Conservation (phyloP, 2,329 filamentous ascomycete genomes). For the Teratosphaeriaceae sp. region DNA sequence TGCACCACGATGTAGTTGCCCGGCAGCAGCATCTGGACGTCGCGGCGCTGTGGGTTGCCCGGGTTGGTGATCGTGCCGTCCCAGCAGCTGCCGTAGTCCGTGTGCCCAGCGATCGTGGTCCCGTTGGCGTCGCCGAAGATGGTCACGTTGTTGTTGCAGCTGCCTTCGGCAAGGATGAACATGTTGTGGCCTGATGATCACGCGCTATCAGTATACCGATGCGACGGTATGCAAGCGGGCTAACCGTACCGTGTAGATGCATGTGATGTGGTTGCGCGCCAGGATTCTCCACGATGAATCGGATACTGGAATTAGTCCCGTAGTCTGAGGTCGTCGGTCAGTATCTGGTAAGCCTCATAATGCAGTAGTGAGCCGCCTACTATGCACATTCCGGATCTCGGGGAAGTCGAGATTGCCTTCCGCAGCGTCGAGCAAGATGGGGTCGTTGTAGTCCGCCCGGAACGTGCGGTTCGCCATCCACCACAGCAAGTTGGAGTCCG, state of each 20-base stretch:
- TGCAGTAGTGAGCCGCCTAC: too few relatives aligned
- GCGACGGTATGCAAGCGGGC: too few relatives aligned
- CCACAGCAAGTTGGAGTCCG: conserved; percentile 42
- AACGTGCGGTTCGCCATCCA: conserved; percentile 46
- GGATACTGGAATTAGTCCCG: conserved; percentile 49
- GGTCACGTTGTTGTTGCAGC: conserved; percentile 17
- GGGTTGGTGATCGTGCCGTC: conserved; percentile 31
- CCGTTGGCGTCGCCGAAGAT: conserved; percentile 16
- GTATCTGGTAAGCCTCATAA: too few relatives aligned
- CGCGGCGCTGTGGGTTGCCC: conserved; percentile 44
- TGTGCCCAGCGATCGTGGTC: conserved; percentile 6
- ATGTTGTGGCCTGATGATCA: conserved; percentile 59
- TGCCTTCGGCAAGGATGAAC: conserved; percentile 41
- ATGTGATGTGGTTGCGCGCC: conserved; percentile 26
- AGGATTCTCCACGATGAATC: conserved; percentile 47
- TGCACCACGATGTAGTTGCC: conserved; percentile 28
- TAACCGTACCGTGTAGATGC: conserved; percentile 31
- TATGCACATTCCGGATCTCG: conserved; percentile 41
- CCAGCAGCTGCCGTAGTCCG: conserved; percentile 14
- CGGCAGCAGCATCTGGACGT: conserved; percentile 41
- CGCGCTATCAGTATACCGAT: too few relatives aligned
- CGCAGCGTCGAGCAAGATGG: conserved; percentile 49
- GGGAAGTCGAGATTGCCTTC: conserved; percentile 29
- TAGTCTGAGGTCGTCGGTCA: too few relatives aligned
- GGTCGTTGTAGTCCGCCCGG: conserved; percentile 43